A percentile compares a stretch with the other conserved stretches of the same genome.
phyloP scores from a whole-genome alignment of 352 stramenopile species.

The Phytophthora pini region DNA sequence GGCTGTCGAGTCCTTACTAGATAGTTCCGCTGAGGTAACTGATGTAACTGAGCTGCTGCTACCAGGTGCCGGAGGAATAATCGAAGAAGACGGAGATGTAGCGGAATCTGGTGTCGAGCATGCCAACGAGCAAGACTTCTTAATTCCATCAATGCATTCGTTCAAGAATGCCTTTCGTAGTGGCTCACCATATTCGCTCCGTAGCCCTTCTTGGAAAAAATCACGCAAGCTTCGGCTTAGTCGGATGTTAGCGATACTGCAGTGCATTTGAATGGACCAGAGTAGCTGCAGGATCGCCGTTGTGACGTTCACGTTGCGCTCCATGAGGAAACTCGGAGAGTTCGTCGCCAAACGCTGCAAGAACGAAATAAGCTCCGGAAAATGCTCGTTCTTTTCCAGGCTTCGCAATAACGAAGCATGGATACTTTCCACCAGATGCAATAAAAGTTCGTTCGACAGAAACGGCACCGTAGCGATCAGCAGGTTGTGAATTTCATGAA shows the following conservation, averaged over 20 bases:
- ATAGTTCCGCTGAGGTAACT: slow-evolving; percentile 22
- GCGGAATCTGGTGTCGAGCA: slow-evolving; percentile 22
- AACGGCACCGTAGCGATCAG: slow-evolving; percentile 81
- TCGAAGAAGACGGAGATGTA: slow-evolving; percentile 22
- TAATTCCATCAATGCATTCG: slow-evolving; percentile 82
- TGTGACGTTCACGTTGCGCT: slow-evolving; percentile 65
- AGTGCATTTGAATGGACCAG: slow-evolving; percentile 88
- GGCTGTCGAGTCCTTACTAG: slow-evolving; percentile 48
- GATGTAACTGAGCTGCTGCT: slow-evolving; percentile 24
- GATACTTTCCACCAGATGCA: slow-evolving; percentile 78
- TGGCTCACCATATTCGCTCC: slow-evolving; percentile 71
- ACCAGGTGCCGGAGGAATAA: slow-evolving; percentile 16
- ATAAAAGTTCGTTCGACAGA: slow-evolving; percentile 70
- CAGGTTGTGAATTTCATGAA: slow-evolving; percentile 86
- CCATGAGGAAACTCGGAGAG: slow-evolving; percentile 76
- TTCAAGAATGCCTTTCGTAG: slow-evolving; percentile 74
- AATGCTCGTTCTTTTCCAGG: slow-evolving; percentile 58
- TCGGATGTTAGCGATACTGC: slow-evolving; percentile 58
- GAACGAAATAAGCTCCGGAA: slow-evolving; percentile 78
- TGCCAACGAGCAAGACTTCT: slow-evolving; percentile 65
- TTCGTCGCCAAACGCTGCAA: slow-evolving; percentile 78
- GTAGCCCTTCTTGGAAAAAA: slow-evolving; percentile 85
- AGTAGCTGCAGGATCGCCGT: slow-evolving; percentile 74
- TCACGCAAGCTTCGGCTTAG: slow-evolving; percentile 73
- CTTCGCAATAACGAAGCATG: slow-evolving; percentile 60